Evolutionary conservation across 805 yeast genomes (phyloP).

Genomic region (Metschnikowia kunwiensis): DNA sequence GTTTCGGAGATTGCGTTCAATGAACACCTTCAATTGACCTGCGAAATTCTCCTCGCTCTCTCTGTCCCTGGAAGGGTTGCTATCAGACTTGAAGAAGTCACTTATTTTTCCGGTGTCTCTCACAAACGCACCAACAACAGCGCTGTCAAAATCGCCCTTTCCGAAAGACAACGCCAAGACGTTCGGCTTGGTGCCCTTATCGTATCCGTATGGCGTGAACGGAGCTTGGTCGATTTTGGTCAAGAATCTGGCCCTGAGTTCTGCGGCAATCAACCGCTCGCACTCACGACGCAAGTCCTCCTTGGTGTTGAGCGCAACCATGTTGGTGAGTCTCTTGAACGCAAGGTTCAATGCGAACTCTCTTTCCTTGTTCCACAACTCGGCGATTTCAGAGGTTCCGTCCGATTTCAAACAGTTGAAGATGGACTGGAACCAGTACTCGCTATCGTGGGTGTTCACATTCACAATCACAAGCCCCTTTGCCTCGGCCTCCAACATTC

Average conservation of each 20-base stretch:
- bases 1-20: slow-evolving; percentile 53
- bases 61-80: slow-evolving; percentile 53
- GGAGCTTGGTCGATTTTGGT: slow-evolving; percentile 90
- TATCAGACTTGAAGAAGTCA: slow-evolving; percentile 75
- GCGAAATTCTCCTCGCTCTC: slow-evolving; percentile 45
- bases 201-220: slow-evolving; percentile 73
- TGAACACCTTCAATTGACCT: slow-evolving; percentile 65
- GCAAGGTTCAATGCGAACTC: slow-evolving; percentile 64
- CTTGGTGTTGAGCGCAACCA: slow-evolving; percentile 71
- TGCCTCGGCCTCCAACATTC: slow-evolving; percentile 90
- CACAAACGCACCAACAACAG: slow-evolving; percentile 76
- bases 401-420: slow-evolving; percentile 64
- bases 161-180: slow-evolving; percentile 84
- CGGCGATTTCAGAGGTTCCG: slow-evolving; percentile 70
- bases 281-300: slow-evolving; percentile 78
- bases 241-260: slow-evolving; percentile 67
- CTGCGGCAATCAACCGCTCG: slow-evolving; percentile 63
- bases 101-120: slow-evolving; percentile 78
- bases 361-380: slow-evolving; percentile 79
- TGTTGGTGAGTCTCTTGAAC: slow-evolving; percentile 60
- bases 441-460: slow-evolving; percentile 48
- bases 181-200: slow-evolving; percentile 78
- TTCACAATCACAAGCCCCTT: slow-evolving; percentile 68
- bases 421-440: slow-evolving; percentile 40
- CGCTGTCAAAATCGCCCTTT: slow-evolving; percentile 79